These are phyloP conservation scores for Perkinsus olseni DNA, from an alignment of 169 alveolate genomes.

Conservation along the genomic window DNA sequence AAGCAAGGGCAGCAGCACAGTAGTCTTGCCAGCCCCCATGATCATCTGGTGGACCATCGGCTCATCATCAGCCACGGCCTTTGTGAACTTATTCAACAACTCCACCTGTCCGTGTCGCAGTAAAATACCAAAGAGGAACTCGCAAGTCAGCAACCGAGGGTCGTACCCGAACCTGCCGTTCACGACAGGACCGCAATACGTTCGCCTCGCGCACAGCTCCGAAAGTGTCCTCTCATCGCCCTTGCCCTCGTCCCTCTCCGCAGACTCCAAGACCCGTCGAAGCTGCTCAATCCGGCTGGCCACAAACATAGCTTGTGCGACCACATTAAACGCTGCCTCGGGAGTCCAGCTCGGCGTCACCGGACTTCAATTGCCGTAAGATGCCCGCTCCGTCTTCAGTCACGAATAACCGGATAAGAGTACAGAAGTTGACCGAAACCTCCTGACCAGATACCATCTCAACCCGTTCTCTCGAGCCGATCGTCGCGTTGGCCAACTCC, in stretches of 20 bases:
- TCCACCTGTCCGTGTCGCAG: slow-evolving; percentile 70
- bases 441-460: not conserved
- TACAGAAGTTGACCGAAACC: not conserved
- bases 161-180: slow-evolving; percentile 41
- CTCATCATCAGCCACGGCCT: slow-evolving; percentile 46
- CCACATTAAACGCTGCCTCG: not conserved
- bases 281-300: not conserved
- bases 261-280: not conserved
- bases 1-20: slow-evolving; percentile 63
- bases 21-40: slow-evolving; percentile 90
- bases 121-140: slow-evolving; percentile 70
- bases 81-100: slow-evolving; percentile 56
- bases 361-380: not conserved
- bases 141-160: slow-evolving; percentile 77
- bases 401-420: not conserved
- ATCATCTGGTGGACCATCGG: slow-evolving; percentile 83
- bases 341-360: not conserved
- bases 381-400: not conserved
- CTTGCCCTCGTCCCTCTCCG: not conserved
- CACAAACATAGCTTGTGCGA: not conserved
- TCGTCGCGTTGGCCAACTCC: not conserved
- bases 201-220: not conserved
- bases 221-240: not conserved
- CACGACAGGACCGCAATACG: not conserved
- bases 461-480: not conserved